Evolutionary conservation across 2,329 filamentous ascomycete species (phyloP).

Genomic region (Aplosporella prunicola): DNA sequence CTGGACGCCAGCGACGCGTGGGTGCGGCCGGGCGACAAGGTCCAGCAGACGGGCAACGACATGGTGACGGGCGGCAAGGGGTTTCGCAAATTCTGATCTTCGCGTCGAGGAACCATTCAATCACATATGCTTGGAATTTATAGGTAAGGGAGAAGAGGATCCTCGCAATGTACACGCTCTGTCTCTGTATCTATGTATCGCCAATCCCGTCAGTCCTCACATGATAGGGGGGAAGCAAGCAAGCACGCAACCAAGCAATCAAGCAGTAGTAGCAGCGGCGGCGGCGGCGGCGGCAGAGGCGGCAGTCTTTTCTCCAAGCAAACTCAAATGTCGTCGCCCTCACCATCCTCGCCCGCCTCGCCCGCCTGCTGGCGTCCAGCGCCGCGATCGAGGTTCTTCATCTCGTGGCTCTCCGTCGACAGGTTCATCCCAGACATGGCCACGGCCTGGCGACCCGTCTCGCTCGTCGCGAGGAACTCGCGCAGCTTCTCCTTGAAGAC

Average conservation of each 20-base stretch:
- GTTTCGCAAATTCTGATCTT: slow-evolving; percentile 38
- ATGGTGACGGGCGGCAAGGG: slow-evolving; percentile 39
- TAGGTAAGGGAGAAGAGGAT: too few relatives aligned
- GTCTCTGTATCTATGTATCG: too few relatives aligned
- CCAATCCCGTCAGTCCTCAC: too few relatives aligned
- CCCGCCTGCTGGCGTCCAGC: background rate
- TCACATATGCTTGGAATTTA: too few relatives aligned
- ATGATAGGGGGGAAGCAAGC: too few relatives aligned
- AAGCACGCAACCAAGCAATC: too few relatives aligned
- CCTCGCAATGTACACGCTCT: too few relatives aligned
- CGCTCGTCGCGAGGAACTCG: slow-evolving; percentile 81
- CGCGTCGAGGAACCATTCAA: too few relatives aligned
- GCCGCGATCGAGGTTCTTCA: slow-evolving; percentile 4
- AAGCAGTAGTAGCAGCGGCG: too few relatives aligned
- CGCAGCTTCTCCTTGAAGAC: slow-evolving; percentile 86
- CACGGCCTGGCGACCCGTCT: slow-evolving; percentile 74
- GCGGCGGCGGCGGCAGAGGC: too few relatives aligned
- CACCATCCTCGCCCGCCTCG: background rate
- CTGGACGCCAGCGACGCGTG: slow-evolving; percentile 37
- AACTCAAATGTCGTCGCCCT: too few relatives aligned
- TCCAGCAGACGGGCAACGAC: slow-evolving; percentile 31
- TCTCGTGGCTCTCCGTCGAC: slow-evolving; percentile 3
- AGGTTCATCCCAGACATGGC: slow-evolving; percentile 44
- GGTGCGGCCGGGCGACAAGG: slow-evolving; percentile 35
- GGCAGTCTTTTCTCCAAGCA: too few relatives aligned